Conservation (phyloP, 2,329 filamentous ascomycete species). For the Cyanodermella asteris region DNA sequence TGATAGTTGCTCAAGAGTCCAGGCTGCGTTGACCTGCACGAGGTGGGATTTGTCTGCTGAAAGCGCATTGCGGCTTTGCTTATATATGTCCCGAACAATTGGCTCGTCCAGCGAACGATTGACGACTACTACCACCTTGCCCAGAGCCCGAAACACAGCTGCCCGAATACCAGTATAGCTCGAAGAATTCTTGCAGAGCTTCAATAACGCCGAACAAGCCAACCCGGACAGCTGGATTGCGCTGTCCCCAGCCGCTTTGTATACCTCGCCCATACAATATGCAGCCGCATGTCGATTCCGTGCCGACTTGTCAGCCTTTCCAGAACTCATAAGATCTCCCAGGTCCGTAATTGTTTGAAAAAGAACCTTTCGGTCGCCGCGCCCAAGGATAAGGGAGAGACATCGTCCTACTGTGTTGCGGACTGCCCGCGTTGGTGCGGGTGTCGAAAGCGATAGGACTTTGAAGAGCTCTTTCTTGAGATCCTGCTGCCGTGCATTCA, state of each 20-base stretch:
- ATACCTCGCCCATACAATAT: slow-evolving; percentile 70
- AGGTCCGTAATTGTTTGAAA: slow-evolving; percentile 92
- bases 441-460: slow-evolving; percentile 62
- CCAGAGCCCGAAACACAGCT: slow-evolving; percentile 51
- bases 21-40: slow-evolving; percentile 58
- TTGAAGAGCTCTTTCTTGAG: slow-evolving; percentile 90
- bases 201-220: slow-evolving; percentile 49
- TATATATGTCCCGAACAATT: slow-evolving; percentile 80
- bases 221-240: slow-evolving; percentile 64
- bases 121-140: slow-evolving; percentile 56
- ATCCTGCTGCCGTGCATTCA: slow-evolving; percentile 72
- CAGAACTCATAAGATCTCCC: slow-evolving; percentile 45
- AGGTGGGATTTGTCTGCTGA: slow-evolving; percentile 62
- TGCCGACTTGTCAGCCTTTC: slow-evolving; percentile 59
- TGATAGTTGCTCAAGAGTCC: slow-evolving; percentile 53
- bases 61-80: slow-evolving; percentile 59
- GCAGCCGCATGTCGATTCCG: slow-evolving; percentile 72
- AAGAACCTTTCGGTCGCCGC: slow-evolving; percentile 73
- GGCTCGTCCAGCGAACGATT: slow-evolving; percentile 59
- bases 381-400: slow-evolving; percentile 59
- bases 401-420: slow-evolving; percentile 74
- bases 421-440: slow-evolving; percentile 68
- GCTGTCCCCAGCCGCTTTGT: slow-evolving; percentile 81
- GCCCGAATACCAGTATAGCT: slow-evolving; percentile 66
- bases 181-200: slow-evolving; percentile 57